Conservation (phyloP, 148 eudicot genomes). For the Camellia lanceoleosa region DNA sequence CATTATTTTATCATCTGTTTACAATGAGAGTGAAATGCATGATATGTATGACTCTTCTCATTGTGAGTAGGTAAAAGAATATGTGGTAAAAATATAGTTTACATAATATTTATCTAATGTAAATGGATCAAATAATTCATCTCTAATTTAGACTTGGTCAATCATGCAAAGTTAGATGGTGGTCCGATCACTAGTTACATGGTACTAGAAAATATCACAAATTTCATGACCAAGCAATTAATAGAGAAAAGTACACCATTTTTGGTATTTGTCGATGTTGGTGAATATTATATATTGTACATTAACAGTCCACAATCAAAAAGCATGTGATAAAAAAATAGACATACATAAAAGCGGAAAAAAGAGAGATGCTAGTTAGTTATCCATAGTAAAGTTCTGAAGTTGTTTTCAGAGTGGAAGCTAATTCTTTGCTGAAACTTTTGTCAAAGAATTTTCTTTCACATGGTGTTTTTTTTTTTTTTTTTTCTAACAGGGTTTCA, state of each 20-base stretch:
- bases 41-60: too few species aligned
- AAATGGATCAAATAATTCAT: constrained; percentile 1
- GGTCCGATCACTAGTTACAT: neutral
- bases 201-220: neutral
- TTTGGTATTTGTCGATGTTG: too few species aligned
- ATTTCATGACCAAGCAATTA: neutral
- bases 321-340: neutral
- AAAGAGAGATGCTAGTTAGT: neutral
- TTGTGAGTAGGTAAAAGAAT: too few species aligned
- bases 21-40: too few species aligned
- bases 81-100: too few species aligned
- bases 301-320: too few species aligned
- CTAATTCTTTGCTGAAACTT: constrained; percentile 21
- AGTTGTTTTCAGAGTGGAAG: constrained; percentile 1
- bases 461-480: neutral
- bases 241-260: too few species aligned
- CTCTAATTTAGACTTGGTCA: neutral
- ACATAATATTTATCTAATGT: neutral
- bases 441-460: neutral
- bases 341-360: neutral
- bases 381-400: neutral
- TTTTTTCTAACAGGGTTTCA: neutral
- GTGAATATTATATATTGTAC: too few species aligned
- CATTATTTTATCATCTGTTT: too few species aligned
- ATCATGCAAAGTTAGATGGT: neutral